Conservation (phyloP, 495 filamentous ascomycete species). For the Evansstolkia leycettana region DNA sequence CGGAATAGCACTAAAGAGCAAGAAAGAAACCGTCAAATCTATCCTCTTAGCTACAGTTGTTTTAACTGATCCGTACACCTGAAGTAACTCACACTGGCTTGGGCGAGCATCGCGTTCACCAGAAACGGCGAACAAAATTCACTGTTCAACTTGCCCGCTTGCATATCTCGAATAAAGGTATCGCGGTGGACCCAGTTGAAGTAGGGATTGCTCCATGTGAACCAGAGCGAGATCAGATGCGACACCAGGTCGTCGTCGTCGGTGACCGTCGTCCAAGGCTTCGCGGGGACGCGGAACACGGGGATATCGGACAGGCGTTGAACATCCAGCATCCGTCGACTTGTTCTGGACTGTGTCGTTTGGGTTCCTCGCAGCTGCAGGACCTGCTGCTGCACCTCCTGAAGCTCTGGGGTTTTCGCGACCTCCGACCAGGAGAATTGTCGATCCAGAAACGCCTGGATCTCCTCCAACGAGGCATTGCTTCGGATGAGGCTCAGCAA, state of each 20-base stretch:
- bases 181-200: slow-evolving; percentile 30
- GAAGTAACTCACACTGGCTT: slow-evolving; percentile 12
- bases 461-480: slow-evolving; percentile 19
- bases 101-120: slow-evolving; percentile 33
- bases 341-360: slow-evolving; percentile 5
- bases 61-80: not conserved
- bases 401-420: slow-evolving; percentile 13
- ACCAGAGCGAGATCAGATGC: slow-evolving; percentile 31
- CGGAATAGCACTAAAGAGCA: slow-evolving; percentile 10
- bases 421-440: slow-evolving; percentile 12
- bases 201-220: slow-evolving; percentile 32
- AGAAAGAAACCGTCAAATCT: too few relatives aligned
- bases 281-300: slow-evolving; percentile 21
- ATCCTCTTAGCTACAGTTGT: too few relatives aligned
- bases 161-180: slow-evolving; percentile 29
- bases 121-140: slow-evolving; percentile 33
- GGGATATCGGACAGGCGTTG: slow-evolving; percentile 13
- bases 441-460: slow-evolving; percentile 18
- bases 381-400: slow-evolving; percentile 9
- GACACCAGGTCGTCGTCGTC: slow-evolving; percentile 36
- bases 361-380: slow-evolving; percentile 4
- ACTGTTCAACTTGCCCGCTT: slow-evolving; percentile 11
- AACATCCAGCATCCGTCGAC: slow-evolving; percentile 13
- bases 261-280: slow-evolving; percentile 35
- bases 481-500: slow-evolving; percentile 25